Percentiles rank a stretch among this genome's conserved stretches.
These are phyloP conservation scores for Gossypium bickii DNA, from an alignment of 345 rosid species.

Conservation along the genomic window DNA sequence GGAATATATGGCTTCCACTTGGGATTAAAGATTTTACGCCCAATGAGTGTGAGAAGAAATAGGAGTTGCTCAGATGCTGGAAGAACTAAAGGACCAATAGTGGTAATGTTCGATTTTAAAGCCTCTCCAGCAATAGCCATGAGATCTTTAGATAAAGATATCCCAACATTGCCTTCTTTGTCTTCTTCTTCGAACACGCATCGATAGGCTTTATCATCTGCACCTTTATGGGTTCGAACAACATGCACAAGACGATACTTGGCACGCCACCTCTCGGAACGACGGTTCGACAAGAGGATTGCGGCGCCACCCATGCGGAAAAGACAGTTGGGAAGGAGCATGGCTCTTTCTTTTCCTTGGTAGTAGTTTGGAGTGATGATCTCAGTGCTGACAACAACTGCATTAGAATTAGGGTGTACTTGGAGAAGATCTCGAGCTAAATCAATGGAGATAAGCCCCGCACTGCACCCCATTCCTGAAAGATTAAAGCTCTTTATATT, in stretches of 20 bases:
- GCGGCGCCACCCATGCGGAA: slow-evolving; percentile 83
- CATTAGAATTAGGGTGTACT: slow-evolving; percentile 61
- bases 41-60: slow-evolving; percentile 51
- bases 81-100: slow-evolving; percentile 67
- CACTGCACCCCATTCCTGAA: slow-evolving; percentile 85
- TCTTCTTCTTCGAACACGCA: slow-evolving; percentile 73
- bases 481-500: slow-evolving; percentile 75
- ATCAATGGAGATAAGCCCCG: slow-evolving; percentile 63
- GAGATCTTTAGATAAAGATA: slow-evolving; percentile 63
- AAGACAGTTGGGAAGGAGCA: slow-evolving; percentile 75
- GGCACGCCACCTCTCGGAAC: slow-evolving; percentile 51
- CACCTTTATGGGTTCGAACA: slow-evolving; percentile 66
- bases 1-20: slow-evolving; percentile 80
- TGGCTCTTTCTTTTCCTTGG: slow-evolving; percentile 66
- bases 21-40: slow-evolving; percentile 55
- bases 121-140: slow-evolving; percentile 87
- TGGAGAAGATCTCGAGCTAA: slow-evolving; percentile 69
- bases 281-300: slow-evolving; percentile 58
- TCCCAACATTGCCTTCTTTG: slow-evolving; percentile 59
- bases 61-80: slow-evolving; percentile 77
- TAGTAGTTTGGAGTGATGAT: slow-evolving; percentile 69
- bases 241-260: slow-evolving; percentile 63
- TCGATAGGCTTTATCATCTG: slow-evolving; percentile 57
- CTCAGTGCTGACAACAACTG: slow-evolving; percentile 65
- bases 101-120: slow-evolving; percentile 69